phyloP scores from a whole-genome alignment of 495 filamentous ascomycete genomes.

The Neurospora sp. region DNA sequence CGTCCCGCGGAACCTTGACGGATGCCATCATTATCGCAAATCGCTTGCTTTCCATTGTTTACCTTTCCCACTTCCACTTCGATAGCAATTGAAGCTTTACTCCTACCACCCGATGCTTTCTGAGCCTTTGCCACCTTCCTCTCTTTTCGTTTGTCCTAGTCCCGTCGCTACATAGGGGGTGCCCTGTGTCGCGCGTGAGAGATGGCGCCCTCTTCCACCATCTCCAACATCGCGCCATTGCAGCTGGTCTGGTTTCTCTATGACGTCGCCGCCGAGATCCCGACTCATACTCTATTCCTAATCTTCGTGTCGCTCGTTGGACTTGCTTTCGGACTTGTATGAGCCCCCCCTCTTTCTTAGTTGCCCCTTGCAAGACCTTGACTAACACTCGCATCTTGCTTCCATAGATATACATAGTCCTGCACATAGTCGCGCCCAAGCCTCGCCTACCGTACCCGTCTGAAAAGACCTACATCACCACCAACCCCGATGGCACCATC shows the following conservation, averaged over 20 bases:
- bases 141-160: background rate
- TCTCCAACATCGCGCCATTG: constrained; percentile 6
- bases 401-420: constrained; percentile 46
- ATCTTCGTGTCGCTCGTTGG: constrained; percentile 14
- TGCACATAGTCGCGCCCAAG: constrained; percentile 67
- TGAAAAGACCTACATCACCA: constrained; percentile 79
- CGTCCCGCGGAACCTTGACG: background rate
- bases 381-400: background rate
- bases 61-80: background rate
- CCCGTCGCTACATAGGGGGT: background rate
- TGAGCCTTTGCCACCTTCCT: background rate
- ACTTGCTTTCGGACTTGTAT: constrained; percentile 21
- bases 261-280: constrained; percentile 15
- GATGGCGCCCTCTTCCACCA: constrained; percentile 3
- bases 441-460: constrained; percentile 65
- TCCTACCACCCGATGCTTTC: background rate
- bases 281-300: constrained; percentile 21
- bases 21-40: background rate
- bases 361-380: background rate
- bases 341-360: background rate
- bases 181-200: background rate
- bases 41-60: background rate
- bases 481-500: constrained; percentile 51
- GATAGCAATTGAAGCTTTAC: background rate
- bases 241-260: constrained; percentile 20